Conservation (phyloP, 805 yeast genomes). For the Saccharomycopsis lassenensis region DNA sequence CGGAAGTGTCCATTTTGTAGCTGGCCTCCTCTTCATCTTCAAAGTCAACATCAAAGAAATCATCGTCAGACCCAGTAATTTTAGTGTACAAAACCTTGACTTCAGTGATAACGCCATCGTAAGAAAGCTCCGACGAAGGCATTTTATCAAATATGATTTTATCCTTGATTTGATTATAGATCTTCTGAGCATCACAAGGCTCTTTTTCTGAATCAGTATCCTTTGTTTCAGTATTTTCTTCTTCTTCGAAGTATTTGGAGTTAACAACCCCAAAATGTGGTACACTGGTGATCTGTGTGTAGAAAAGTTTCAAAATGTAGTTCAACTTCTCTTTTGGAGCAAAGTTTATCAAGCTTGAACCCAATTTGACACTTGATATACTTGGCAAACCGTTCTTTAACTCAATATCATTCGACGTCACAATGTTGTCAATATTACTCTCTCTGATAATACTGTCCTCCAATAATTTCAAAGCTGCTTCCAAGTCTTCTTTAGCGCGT, state of each 20-base stretch:
- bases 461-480: slow-evolving; percentile 68
- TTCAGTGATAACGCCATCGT: slow-evolving; percentile 82
- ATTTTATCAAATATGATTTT: slow-evolving; percentile 34
- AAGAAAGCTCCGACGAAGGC: slow-evolving; percentile 81
- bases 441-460: slow-evolving; percentile 77
- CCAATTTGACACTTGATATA: slow-evolving; percentile 62
- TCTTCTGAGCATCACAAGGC: slow-evolving; percentile 18
- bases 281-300: slow-evolving; percentile 45
- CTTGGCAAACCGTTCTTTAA: slow-evolving; percentile 55
- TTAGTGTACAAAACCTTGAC: slow-evolving; percentile 62
- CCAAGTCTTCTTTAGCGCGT: slow-evolving; percentile 67
- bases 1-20: background rate
- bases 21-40: slow-evolving; percentile 73
- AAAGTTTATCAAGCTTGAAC: slow-evolving; percentile 75
- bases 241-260: slow-evolving; percentile 30
- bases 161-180: slow-evolving; percentile 19
- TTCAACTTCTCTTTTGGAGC: slow-evolving; percentile 68
- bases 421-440: slow-evolving; percentile 32
- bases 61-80: slow-evolving; percentile 89
- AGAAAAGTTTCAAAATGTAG: slow-evolving; percentile 49
- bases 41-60: slow-evolving; percentile 91
- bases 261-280: slow-evolving; percentile 46
- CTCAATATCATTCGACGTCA: slow-evolving; percentile 44
- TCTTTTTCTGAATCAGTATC: background rate
- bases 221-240: background rate